Evolutionary conservation across 169 alveolate species (phyloP).

Genomic region (Babesia gibsoni): DNA sequence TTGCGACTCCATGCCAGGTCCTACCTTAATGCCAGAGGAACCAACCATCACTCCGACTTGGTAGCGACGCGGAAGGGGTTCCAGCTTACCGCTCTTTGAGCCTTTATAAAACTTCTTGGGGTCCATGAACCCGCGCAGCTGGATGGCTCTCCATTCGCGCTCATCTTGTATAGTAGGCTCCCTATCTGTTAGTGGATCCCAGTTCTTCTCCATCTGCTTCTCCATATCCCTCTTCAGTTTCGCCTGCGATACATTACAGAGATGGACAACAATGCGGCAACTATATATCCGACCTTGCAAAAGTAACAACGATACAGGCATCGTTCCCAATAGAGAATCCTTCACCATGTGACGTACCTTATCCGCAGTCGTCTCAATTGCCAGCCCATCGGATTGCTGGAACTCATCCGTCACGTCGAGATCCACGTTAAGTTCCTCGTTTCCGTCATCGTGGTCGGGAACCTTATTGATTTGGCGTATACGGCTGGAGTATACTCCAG

Average conservation of each 20-base stretch:
- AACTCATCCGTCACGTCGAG: constrained; percentile 5
- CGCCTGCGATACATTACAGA: too few relatives aligned
- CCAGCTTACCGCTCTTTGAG: constrained; percentile 26
- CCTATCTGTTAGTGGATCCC: constrained; percentile 41
- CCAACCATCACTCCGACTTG: constrained; percentile 42
- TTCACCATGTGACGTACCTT: not conserved
- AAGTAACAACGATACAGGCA: too few relatives aligned
- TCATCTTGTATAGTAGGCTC: constrained; percentile 32
- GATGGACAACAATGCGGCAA: too few relatives aligned
- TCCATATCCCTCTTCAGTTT: constrained; percentile 1
- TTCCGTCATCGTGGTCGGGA: not conserved
- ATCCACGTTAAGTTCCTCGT: not conserved
- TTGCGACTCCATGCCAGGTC: constrained; percentile 33
- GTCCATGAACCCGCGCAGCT: constrained; percentile 48
- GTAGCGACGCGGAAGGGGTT: constrained; percentile 41
- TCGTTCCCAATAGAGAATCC: too few relatives aligned
- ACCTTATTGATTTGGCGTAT: not conserved
- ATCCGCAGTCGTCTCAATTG: not conserved
- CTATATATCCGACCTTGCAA: too few relatives aligned
- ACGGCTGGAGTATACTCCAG: not conserved
- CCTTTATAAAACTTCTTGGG: constrained; percentile 58
- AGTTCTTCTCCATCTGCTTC: constrained; percentile 20
- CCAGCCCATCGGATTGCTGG: not conserved
- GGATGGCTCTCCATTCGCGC: constrained; percentile 61
- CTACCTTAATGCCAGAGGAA: constrained; percentile 33